phyloP scores from a whole-genome alignment of 2,329 filamentous ascomycete species.

The Colletotrichum tamarilloi region DNA sequence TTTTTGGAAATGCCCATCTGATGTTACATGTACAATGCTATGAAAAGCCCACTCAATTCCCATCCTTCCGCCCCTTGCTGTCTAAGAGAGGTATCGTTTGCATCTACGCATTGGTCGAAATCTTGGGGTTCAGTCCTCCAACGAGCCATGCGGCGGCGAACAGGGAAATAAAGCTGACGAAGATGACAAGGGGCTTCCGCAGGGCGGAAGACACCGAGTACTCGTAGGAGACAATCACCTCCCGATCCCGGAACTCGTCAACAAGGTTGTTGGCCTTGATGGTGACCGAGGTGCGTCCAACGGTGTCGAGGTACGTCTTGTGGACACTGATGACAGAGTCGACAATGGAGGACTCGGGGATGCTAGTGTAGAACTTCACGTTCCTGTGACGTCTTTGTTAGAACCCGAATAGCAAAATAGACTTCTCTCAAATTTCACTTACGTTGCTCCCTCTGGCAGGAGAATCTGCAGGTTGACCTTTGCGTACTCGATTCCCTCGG shows the following conservation, averaged over 20 bases:
- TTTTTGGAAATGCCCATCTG: conserved; percentile 34
- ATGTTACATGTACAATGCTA: conserved; percentile 39
- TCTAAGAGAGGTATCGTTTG: conserved; percentile 3
- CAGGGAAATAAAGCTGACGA: conserved; percentile 76
- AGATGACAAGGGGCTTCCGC: conserved; percentile 88
- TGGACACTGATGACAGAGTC: conserved; percentile 71
- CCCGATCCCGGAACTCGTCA: conserved; percentile 87
- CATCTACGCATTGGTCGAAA: conserved; percentile 59
- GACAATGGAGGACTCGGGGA: conserved; percentile 73
- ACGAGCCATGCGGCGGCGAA: conserved; percentile 81
- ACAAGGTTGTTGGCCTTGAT: conserved; percentile 88
- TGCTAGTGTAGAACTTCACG: conserved; percentile 78
- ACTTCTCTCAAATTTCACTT: conserved; percentile 50
- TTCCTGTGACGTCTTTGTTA: conserved; percentile 70
- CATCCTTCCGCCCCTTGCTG: conserved; percentile 1
- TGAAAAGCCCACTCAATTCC: conserved; percentile 7
- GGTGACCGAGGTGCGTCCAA: conserved; percentile 85
- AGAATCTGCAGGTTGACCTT: conserved; percentile 83
- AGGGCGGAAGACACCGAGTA: conserved; percentile 79
- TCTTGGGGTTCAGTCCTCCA: conserved; percentile 84
- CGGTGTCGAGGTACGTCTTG: conserved; percentile 92
- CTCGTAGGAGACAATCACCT: conserved; percentile 89
- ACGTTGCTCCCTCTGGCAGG: conserved; percentile 91
- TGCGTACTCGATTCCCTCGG: conserved; percentile 88
- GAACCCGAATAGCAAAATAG: neutral